Conservation (phyloP, 2,329 filamentous ascomycete genomes). For the Aplosporella prunicola region DNA sequence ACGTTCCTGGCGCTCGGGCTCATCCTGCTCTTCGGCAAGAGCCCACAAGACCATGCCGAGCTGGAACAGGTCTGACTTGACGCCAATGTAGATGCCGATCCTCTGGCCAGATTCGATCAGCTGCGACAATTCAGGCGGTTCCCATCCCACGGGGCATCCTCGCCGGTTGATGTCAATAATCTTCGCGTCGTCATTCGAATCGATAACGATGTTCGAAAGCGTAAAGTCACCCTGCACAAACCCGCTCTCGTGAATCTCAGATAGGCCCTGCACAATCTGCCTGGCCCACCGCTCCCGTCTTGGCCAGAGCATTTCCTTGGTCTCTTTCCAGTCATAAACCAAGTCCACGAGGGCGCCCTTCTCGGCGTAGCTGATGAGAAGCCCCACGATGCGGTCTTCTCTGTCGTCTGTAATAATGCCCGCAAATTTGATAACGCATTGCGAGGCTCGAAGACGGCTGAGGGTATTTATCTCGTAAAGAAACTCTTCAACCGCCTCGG, state of each 20-base stretch:
- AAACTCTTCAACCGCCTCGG: constrained; percentile 92
- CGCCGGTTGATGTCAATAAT: constrained; percentile 98
- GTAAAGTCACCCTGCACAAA: constrained; percentile 98
- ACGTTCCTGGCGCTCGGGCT: constrained; percentile 70
- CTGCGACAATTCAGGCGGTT: constrained; percentile 79
- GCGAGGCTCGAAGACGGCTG: constrained; percentile 61
- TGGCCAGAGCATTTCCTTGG: constrained; percentile 51
- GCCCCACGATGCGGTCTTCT: constrained; percentile 66
- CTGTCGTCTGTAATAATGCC: constrained; percentile 79
- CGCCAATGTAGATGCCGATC: constrained; percentile 94
- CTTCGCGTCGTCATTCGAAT: constrained; percentile 72
- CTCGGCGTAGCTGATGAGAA: constrained; percentile 81
- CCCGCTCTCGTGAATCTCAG: constrained; percentile 88
- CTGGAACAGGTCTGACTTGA: constrained; percentile 94
- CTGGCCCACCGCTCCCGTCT: constrained; percentile 78
- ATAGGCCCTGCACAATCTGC: constrained; percentile 81
- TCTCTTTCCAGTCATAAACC: constrained; percentile 65
- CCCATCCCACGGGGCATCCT: constrained; percentile 97
- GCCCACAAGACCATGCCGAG: constrained; percentile 97
- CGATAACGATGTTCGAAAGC: constrained; percentile 91
- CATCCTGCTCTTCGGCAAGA: constrained; percentile 75
- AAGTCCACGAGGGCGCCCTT: constrained; percentile 84
- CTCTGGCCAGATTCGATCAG: constrained; percentile 82
- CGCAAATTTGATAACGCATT: constrained; percentile 74
- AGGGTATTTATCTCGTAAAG: constrained; percentile 95